Evolutionary conservation across 306 rosid species (phyloP), one percentile per base, ranked within the genome.

Genomic region (Delonix regia): DNA sequence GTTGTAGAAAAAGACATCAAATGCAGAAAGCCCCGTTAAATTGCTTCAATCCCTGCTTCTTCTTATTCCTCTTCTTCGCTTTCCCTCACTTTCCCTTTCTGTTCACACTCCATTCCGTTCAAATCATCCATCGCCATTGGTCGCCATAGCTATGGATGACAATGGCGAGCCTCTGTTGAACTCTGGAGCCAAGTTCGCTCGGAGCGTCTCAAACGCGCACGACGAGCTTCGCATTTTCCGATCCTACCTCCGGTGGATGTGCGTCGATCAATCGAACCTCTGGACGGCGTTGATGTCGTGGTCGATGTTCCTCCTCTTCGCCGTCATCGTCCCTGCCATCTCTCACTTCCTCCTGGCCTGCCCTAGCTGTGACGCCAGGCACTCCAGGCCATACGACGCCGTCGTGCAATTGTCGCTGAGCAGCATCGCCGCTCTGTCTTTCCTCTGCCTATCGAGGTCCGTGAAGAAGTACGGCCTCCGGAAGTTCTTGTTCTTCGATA

Each of bases 171-270:
- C 86, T 8, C 80, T 89, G 10, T 9, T 92, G 6, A 36, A 11
- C 18, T 62, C 73, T 18, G 38, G 38, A 34, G 38, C n/a, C n/a
- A 79, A 82, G 44, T 82, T 53, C 81, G 45, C 19, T 62, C 96
- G 97, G 2, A 44, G 82, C 66, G 60, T 64, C 0, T 93, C 96
- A 0, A 77, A 89, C 83, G 86, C 83, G 27, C 79, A 86, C 25
- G 98, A 95, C 47, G 99, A 95, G 83, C 71, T 95, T 22, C 87
- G 74, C 33, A 87, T 81, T 79, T 95, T 95, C 88, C 85, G 97
- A 27, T 87, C 88, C 0, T 93, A 87, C 68, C 90, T 95, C 1
- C 90, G 87, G 3, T 93, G 98, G 98, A 91, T 95, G 93, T 93
- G 99, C 81, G 96, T 91, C 0, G 99, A 95, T 77, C 99, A 95